Conservation (phyloP, 1,284 basidiomycete genomes). For the Tilletia indica region DNA sequence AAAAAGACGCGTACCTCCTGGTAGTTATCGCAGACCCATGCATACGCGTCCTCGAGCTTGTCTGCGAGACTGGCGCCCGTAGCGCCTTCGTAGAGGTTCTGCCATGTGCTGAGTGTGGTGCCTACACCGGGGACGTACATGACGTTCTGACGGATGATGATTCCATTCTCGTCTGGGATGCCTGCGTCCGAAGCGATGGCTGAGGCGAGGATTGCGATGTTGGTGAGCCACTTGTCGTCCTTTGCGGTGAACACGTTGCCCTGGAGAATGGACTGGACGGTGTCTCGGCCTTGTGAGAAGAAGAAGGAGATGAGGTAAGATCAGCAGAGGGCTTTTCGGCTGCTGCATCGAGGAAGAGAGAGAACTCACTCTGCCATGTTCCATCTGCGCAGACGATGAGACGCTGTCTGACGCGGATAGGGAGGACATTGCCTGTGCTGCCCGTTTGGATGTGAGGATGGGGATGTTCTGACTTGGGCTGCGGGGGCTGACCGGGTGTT, state of each 20-base stretch:
- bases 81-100: conserved; percentile 31
- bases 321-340: no score
- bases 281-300: conserved; percentile 24
- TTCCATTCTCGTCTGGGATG: conserved; percentile 19
- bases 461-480: not conserved
- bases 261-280: conserved; percentile 28
- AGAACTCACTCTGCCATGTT: conserved; percentile 26
- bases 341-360: no score
- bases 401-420: conserved; percentile 31
- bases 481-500: not conserved
- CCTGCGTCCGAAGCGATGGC: conserved; percentile 26
- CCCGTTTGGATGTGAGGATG: not conserved
- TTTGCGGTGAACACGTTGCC: conserved; percentile 7
- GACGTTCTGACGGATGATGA: conserved; percentile 27
- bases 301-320: no score
- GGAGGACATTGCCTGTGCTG: not conserved
- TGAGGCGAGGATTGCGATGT: conserved; percentile 39
- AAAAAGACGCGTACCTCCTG: conserved; percentile 26
- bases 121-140: conserved; percentile 42
- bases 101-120: conserved; percentile 21
- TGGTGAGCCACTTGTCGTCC: conserved; percentile 35
- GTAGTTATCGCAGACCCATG: conserved; percentile 67
- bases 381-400: conserved; percentile 44
- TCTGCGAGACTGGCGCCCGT: conserved; percentile 19
- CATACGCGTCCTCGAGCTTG: conserved; percentile 63